Conservation (phyloP, 176 grass and related monocot genomes). For the Musa acuminata region DNA sequence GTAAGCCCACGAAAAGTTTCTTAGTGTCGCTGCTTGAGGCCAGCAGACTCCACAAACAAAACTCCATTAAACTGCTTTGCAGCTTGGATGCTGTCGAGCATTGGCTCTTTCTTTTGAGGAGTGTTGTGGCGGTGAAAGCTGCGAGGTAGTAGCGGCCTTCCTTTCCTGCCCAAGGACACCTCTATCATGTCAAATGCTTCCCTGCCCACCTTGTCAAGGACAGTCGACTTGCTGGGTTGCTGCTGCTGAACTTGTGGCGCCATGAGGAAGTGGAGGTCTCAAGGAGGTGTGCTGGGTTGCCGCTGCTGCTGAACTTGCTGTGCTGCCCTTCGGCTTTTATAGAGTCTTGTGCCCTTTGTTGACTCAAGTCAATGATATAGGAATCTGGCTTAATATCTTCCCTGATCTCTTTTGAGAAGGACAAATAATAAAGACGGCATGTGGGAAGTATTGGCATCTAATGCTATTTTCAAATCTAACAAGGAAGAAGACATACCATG, state of each 20-base stretch:
- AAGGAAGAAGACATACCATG: no score
- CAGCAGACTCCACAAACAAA: neutral
- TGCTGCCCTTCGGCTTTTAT: neutral
- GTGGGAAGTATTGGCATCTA: neutral
- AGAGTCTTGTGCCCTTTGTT: neutral
- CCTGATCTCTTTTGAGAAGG: neutral
- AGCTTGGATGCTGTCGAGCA: slow-evolving; percentile 7
- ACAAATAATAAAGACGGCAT: neutral
- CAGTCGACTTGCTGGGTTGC: neutral
- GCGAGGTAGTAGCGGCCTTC: neutral
- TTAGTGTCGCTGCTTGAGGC: no score
- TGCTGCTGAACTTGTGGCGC: neutral
- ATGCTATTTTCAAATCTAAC: neutral
- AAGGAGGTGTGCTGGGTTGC: neutral
- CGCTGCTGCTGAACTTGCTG: neutral
- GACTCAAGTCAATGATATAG: neutral
- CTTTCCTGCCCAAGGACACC: neutral
- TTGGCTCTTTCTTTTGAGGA: neutral
- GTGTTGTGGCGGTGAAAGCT: neutral
- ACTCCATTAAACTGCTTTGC: neutral
- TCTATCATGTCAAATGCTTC: neutral
- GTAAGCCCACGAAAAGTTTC: no score
- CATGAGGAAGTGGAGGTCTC: neutral
- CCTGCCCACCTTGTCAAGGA: neutral
- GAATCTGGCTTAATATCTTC: neutral